A percentile compares a stretch with the other conserved stretches of the same genome.
Evolutionary conservation across 495 filamentous ascomycete species (phyloP).

Genomic region (Penicillium salamii): DNA sequence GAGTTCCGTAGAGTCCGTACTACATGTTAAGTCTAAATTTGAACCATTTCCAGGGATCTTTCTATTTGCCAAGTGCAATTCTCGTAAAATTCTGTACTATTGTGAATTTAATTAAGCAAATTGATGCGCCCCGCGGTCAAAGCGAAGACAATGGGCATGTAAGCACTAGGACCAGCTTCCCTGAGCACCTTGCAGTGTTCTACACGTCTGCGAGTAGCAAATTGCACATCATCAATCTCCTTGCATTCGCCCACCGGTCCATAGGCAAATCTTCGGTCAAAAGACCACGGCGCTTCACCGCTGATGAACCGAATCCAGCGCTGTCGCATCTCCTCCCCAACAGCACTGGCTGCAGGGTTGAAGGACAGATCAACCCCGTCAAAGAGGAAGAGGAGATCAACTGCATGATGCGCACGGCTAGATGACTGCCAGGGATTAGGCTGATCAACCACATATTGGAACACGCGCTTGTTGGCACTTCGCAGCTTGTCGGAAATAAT

Average conservation of each 20-base stretch:
- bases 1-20: too few relatives aligned
- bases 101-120: conserved; percentile 29
- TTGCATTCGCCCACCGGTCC: conserved; percentile 35
- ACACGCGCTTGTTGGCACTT: conserved; percentile 29
- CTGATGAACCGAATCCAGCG: conserved; percentile 36
- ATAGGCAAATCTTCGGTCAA: conserved; percentile 28
- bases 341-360: conserved; percentile 28
- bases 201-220: conserved; percentile 29
- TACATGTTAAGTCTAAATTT: too few relatives aligned
- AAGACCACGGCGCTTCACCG: conserved; percentile 29
- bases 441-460: conserved; percentile 42
- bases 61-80: too few relatives aligned
- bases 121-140: conserved; percentile 39
- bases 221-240: conserved; percentile 32
- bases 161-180: conserved; percentile 29
- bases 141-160: conserved; percentile 32
- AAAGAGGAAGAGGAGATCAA: conserved; percentile 45
- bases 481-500: conserved; percentile 28
- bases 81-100: neutral
- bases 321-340: conserved; percentile 33
- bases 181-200: conserved; percentile 24
- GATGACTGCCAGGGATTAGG: conserved; percentile 44
- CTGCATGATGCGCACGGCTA: conserved; percentile 42
- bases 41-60: too few relatives aligned
- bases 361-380: conserved; percentile 30